Evolutionary conservation across 148 eudicot genomes (phyloP).

Genomic region (Rhododendron simsii): DNA sequence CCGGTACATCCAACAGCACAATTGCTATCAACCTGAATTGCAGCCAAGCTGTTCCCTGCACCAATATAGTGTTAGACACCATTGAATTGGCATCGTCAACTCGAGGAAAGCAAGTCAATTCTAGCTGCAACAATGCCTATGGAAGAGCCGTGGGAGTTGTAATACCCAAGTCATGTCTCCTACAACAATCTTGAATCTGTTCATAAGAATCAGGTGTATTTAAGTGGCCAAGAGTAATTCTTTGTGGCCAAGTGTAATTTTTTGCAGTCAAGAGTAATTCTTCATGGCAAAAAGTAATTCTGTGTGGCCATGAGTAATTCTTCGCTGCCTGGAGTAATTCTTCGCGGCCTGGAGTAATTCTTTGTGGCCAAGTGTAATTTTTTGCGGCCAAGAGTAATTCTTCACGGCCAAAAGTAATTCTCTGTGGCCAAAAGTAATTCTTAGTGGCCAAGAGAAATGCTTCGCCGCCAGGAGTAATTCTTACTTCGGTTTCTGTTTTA

Average conservation of each 20-base stretch:
- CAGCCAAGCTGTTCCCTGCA: slow-evolving; percentile 21
- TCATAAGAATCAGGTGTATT: background rate
- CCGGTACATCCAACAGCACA: slow-evolving; percentile 15
- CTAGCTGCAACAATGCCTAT: slow-evolving; percentile 18
- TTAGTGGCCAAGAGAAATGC: too few relatives aligned
- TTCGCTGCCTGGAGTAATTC: too few relatives aligned
- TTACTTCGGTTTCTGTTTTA: background rate
- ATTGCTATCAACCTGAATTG: slow-evolving; percentile 19
- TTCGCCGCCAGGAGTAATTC: too few relatives aligned
- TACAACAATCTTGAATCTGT: slow-evolving; percentile 11
- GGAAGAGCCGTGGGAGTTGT: slow-evolving; percentile 4
- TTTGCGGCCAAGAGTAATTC: too few relatives aligned
- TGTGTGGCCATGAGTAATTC: too few relatives aligned
- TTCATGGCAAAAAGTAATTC: too few relatives aligned
- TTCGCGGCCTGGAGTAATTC: too few relatives aligned
- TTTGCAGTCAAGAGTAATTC: too few relatives aligned
- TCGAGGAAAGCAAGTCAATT: slow-evolving; percentile 3
- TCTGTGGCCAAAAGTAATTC: too few relatives aligned
- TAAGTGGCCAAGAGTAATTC: background rate
- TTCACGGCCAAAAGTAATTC: too few relatives aligned
- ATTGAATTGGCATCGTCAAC: slow-evolving; percentile 2
- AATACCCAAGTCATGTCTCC: slow-evolving; percentile 20
- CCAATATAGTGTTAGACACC: slow-evolving; percentile 11
- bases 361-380: too few relatives aligned
- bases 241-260: too few relatives aligned